A percentile compares a stretch with the other conserved stretches of the same genome.
Evolutionary conservation across 345 rosid genomes (phyloP).

Genomic region (Eucalyptus guilfoylei): DNA sequence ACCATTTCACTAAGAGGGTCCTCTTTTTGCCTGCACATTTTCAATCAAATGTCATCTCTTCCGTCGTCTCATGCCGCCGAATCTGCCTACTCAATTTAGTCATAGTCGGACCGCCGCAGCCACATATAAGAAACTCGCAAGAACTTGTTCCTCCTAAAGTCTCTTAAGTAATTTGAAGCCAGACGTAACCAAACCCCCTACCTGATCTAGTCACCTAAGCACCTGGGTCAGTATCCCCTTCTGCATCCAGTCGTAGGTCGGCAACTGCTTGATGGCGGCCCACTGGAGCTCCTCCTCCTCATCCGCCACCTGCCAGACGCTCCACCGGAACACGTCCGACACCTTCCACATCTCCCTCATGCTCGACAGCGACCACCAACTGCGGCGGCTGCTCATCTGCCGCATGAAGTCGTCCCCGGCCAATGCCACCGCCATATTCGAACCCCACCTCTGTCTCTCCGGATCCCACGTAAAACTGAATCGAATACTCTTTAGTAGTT

Average conservation of each 20-base stretch:
- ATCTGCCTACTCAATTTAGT: background rate
- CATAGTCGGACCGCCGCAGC: background rate
- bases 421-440: background rate
- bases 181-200: background rate
- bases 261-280: constrained; percentile 16
- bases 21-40: background rate
- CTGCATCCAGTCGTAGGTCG: constrained; percentile 16
- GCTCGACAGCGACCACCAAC: constrained; percentile 3
- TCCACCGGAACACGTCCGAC: constrained; percentile 11
- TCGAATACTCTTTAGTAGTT: background rate
- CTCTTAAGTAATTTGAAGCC: background rate
- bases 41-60: background rate
- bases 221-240: constrained; percentile 8
- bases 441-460: background rate
- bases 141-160: background rate
- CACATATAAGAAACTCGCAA: background rate
- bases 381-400: constrained; percentile 10
- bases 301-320: background rate
- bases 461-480: background rate
- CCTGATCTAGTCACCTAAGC: background rate
- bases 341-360: constrained; percentile 6
- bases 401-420: constrained; percentile 7
- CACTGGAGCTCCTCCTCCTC: constrained; percentile 21
- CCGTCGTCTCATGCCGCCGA: background rate
- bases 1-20: background rate